phyloP scores from a whole-genome alignment of 2,329 filamentous ascomycete species.

The Botrytis elliptica region DNA sequence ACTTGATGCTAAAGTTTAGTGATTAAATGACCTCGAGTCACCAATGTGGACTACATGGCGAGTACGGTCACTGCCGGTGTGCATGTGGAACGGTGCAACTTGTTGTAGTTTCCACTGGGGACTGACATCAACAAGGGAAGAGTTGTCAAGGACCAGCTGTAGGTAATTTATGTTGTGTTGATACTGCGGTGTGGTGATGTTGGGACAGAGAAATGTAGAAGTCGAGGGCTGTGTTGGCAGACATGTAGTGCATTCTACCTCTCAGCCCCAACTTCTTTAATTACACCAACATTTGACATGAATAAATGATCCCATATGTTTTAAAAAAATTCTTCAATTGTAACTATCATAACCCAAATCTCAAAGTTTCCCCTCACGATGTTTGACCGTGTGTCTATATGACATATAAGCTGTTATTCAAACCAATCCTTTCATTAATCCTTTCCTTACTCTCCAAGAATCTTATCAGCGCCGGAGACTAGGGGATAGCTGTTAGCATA shows the following conservation, averaged over 20 bases:
- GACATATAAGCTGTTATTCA: slow-evolving; percentile 16
- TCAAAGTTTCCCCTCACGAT: slow-evolving; percentile 8
- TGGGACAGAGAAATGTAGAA: background rate
- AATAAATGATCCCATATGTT: background rate
- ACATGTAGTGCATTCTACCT: fast-evolving
- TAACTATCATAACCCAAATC: background rate
- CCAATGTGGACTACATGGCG: background rate
- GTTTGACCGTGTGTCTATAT: background rate
- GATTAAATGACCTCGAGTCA: background rate
- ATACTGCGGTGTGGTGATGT: background rate
- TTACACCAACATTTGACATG: background rate
- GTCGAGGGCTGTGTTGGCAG: background rate
- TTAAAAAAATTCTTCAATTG: slow-evolving; percentile 3
- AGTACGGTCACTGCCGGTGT: background rate
- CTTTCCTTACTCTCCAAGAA: slow-evolving; percentile 29
- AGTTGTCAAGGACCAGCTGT: background rate
- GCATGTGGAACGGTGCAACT: background rate
- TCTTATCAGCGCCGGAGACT: slow-evolving; percentile 41
- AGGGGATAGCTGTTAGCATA: background rate
- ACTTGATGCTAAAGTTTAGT: background rate
- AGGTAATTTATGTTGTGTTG: background rate
- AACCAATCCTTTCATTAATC: background rate
- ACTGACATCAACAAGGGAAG: background rate
- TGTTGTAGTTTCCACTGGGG: background rate
- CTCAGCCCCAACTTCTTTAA: background rate